These are phyloP conservation scores for Cladosporium phlei DNA, from an alignment of 2,329 filamentous ascomycete genomes.

Conservation along the genomic window DNA sequence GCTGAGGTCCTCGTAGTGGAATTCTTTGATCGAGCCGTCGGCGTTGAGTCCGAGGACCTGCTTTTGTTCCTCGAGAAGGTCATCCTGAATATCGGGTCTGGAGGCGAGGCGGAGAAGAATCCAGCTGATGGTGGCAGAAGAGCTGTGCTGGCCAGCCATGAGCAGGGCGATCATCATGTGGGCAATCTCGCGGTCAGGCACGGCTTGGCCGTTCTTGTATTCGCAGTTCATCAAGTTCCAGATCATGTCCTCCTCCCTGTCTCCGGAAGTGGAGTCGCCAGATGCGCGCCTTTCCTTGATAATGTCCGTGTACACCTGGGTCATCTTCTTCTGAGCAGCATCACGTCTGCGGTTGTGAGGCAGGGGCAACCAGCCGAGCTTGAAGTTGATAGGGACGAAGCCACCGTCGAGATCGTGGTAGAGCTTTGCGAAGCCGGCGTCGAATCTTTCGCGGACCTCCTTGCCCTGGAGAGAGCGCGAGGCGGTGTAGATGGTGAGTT, in stretches of 20 bases:
- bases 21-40: slow-evolving; percentile 53
- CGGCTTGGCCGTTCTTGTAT: slow-evolving; percentile 74
- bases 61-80: slow-evolving; percentile 78
- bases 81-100: slow-evolving; percentile 71
- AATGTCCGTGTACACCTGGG: slow-evolving; percentile 76
- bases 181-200: slow-evolving; percentile 81
- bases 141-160: slow-evolving; percentile 89
- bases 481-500: slow-evolving; percentile 86
- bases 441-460: slow-evolving; percentile 74
- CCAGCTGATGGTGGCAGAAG: slow-evolving; percentile 78
- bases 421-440: slow-evolving; percentile 72
- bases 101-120: slow-evolving; percentile 76
- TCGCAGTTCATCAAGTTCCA: slow-evolving; percentile 80
- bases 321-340: slow-evolving; percentile 72
- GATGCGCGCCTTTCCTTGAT: slow-evolving; percentile 65
- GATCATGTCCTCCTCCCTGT: slow-evolving; percentile 66
- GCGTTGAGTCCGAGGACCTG: slow-evolving; percentile 63
- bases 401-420: slow-evolving; percentile 90
- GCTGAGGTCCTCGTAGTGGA: slow-evolving; percentile 72
- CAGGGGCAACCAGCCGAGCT: slow-evolving; percentile 80
- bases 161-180: slow-evolving; percentile 93
- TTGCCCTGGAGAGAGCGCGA: slow-evolving; percentile 80
- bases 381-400: slow-evolving; percentile 85
- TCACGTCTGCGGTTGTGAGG: slow-evolving; percentile 85
- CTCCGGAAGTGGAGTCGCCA: slow-evolving; percentile 36